These are phyloP conservation scores for Colletotrichum tanaceti DNA, from an alignment of 2,329 filamentous ascomycete species.

Conservation along the genomic window DNA sequence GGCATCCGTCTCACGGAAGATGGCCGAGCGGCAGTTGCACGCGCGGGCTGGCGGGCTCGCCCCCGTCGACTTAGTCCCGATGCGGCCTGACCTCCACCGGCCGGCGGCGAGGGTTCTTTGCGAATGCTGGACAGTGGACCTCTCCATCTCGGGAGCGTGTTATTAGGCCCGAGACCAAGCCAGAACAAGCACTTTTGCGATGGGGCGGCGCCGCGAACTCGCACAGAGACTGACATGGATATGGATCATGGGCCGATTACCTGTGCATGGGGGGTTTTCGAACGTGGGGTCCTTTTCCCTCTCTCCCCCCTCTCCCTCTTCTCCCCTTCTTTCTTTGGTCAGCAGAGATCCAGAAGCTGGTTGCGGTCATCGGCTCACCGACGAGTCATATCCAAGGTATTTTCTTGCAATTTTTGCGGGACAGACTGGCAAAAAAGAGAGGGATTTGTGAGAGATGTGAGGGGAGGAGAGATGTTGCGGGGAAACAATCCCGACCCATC, in stretches of 20 bases:
- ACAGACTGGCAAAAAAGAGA: neutral
- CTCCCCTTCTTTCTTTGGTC: too few species aligned
- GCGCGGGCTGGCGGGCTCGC: constrained; percentile 15
- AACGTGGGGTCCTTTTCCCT: too few species aligned
- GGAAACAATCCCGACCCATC: constrained; percentile 13
- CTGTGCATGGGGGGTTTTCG: too few species aligned
- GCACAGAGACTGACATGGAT: neutral
- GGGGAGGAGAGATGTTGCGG: constrained; percentile 16
- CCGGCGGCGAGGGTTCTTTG: constrained; percentile 20
- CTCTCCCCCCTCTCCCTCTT: too few species aligned
- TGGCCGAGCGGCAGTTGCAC: constrained; percentile 34
- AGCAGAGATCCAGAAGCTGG: too few species aligned
- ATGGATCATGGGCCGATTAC: constrained; percentile 2
- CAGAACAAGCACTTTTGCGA: constrained; percentile 13
- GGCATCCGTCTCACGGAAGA: constrained; percentile 27
- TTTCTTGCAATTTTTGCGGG: constrained; percentile 1
- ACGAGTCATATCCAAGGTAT: constrained; percentile 30
- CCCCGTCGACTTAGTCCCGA: constrained; percentile 30
- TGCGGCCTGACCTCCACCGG: constrained; percentile 15
- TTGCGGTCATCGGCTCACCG: neutral
- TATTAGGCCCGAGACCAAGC: neutral
- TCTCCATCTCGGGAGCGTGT: neutral
- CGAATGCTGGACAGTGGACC: neutral
- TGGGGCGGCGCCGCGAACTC: neutral
- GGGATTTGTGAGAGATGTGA: too few species aligned